Evolutionary conservation across 2,329 filamentous ascomycete genomes (phyloP), one percentile per base, ranked within the genome.

Genomic region (Xylariales sp.): DNA sequence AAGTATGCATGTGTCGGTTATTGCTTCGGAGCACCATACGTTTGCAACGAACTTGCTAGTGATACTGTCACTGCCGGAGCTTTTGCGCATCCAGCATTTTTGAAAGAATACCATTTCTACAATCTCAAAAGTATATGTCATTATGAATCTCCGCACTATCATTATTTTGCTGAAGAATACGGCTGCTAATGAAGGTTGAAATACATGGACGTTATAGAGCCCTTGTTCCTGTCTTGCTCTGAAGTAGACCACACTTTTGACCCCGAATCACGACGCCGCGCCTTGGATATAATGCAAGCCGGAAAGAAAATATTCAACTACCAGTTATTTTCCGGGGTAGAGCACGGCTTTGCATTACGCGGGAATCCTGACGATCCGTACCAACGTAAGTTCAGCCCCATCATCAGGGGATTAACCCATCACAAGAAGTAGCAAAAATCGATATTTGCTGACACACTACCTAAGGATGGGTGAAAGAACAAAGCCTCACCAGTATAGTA

Each of bases 301-400:
- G 52, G 54, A 19, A 53, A 60, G 28, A 67, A 65, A 45, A 46
- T 71, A 2, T 85, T 78, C 56, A 78, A 85, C 50, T 65, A 83
- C 45, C 78, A 73, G 53, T 61, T 86, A 15, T 85, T 78, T 63
- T 69, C 69, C 17, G 71, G 71, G 25, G 76, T 83, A 13, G 59
- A 66, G 42, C 82, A 85, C 53, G 80, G 81, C 0, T 85, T 85
- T 52, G 76, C 76, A 6, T 70, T 81, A 7, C 70, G 78, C 36
- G 71, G 65, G 3, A 75, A 85, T 48, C 50, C 62, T 29, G 50
- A 64, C 11, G 57, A 69, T 23, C 57, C 57, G 3, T 69, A 68
- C 43, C 52, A 67, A 45, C 48, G 63, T 60, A 37, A 49, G 56
- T 46, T 24, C 11, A 18, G 4, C 4, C 4, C 36, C 43, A 21